Evolutionary conservation across 768 basidiomycete species (phyloP).

Genomic region (Fistulinella prunicolor): DNA sequence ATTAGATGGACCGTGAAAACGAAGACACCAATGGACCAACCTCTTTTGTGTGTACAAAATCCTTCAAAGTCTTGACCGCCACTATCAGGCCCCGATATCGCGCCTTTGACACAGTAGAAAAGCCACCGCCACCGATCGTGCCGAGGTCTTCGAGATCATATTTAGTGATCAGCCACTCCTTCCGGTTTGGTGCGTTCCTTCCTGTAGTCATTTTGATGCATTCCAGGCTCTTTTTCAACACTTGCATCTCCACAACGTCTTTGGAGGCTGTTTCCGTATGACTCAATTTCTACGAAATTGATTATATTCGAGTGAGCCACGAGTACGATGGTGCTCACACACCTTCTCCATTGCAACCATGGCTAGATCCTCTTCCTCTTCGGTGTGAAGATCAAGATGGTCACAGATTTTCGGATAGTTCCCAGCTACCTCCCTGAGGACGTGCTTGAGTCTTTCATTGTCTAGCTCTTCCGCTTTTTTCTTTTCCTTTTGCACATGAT

Average conservation of each 20-base stretch:
- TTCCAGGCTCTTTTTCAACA: constrained; percentile 1
- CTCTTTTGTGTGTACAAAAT: background rate
- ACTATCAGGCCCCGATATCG: constrained; percentile 1
- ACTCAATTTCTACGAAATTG: background rate
- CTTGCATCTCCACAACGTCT: background rate
- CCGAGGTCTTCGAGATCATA: constrained; percentile 27
- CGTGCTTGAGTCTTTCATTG: background rate
- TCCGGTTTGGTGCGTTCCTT: constrained; percentile 1
- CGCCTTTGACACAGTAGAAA: constrained; percentile 9
- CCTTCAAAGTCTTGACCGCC: constrained; percentile 3
- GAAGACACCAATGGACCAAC: constrained; percentile 1
- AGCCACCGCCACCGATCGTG: constrained; percentile 27
- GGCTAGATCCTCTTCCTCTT: constrained; percentile 1
- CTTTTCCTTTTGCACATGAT: background rate
- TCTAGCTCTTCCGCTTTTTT: too few species aligned
- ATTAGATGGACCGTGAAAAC: background rate
- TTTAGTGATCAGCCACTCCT: constrained; percentile 23
- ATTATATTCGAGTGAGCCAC: too few species aligned
- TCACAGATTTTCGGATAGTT: background rate
- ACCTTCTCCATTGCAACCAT: constrained; percentile 7
- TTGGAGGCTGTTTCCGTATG: background rate
- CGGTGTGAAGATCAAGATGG: background rate
- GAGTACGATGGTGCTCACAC: background rate
- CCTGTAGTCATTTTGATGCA: constrained; percentile 4
- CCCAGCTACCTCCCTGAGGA: background rate